Evolutionary conservation across 768 basidiomycete species (phyloP), one percentile per base, ranked within the genome.

Genomic region (Suillus cothurnatus): DNA sequence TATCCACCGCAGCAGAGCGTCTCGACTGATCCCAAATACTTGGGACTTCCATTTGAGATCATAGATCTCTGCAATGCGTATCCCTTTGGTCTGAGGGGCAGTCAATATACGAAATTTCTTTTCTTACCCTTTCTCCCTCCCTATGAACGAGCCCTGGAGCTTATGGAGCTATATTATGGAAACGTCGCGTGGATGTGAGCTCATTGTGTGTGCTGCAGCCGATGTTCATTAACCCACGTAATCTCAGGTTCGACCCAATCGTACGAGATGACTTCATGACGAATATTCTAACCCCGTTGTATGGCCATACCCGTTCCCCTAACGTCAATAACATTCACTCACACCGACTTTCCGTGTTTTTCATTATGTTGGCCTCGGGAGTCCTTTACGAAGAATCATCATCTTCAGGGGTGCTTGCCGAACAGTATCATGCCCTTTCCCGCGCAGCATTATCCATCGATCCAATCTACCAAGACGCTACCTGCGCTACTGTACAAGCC

Each of bases 321-420:
- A 75, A 70, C 55, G 66, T 81, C 23, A 74, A 81, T 47, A 58
- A 57, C 19, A 61, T 84, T 26, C 81, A 85, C 61, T 77, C 84
- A 1, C 83, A 87, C 62, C 73, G 77, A 38, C 78, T 88, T 39
- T 78, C 86, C 21, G 79, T 85, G 23, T 82, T 88, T 72, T 87
- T 86, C 71, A 79, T 82, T 63, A 63, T 86, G 39, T 70, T 88
- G 6, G 81, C 83, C 6, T 79, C 80, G 41, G 87, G 86, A 8
- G 70, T 77, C 21, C 70, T 84, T 6, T 83, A 82, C 66, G 84
- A 86, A 53, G 61, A 76, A 26, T 68, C 77, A 11, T 74, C 81
- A 1, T 73, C 76, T 31, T 71, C 79, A 32, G 65, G 68, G 21
- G 55, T 67, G 6, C 55, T 75, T 2, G 78, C 81, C 34, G 79